Evolutionary conservation across 208 protist species (phyloP).

Genomic region (Trichomonas tenax): DNA sequence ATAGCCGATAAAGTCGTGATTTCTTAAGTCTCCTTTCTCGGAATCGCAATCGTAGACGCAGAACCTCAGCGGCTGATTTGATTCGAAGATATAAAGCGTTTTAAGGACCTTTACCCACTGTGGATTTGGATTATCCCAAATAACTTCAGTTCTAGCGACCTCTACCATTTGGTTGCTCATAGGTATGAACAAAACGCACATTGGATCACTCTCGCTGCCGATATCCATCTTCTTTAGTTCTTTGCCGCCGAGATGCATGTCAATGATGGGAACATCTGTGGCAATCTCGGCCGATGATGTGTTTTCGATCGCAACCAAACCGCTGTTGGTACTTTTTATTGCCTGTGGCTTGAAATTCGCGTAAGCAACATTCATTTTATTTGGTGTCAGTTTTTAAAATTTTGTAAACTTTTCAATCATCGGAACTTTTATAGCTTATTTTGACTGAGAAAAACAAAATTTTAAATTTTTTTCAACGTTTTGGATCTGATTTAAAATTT

Average conservation of each 20-base stretch:
- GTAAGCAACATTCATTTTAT: not conserved
- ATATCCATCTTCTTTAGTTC: not conserved
- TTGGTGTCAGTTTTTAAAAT: too few species aligned
- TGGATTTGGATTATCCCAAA: slow-evolving; percentile 19
- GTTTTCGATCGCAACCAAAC: not conserved
- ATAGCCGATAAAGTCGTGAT: slow-evolving; percentile 11
- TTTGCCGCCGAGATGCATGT: not conserved
- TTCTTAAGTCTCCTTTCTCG: not conserved
- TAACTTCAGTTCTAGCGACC: slow-evolving; percentile 17
- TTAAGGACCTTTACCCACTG: not conserved
- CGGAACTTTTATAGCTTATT: too few species aligned
- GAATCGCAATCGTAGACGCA: slow-evolving; percentile 9
- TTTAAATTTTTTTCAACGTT: too few species aligned
- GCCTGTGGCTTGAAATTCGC: not conserved
- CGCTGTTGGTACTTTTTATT: not conserved
- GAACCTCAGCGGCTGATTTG: not conserved
- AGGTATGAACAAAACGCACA: not conserved
- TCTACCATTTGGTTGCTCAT: not conserved
- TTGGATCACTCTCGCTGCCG: not conserved
- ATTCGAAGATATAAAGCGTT: not conserved
- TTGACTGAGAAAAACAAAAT: too few species aligned
- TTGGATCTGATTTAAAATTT: too few species aligned
- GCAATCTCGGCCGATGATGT: not conserved
- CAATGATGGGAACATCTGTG: not conserved
- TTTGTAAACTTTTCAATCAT: too few species aligned